Percentiles rank a stretch among this genome's conserved stretches.
Conservation (phyloP, 352 stramenopile species). For the Peronosclerospora sorghi region DNA sequence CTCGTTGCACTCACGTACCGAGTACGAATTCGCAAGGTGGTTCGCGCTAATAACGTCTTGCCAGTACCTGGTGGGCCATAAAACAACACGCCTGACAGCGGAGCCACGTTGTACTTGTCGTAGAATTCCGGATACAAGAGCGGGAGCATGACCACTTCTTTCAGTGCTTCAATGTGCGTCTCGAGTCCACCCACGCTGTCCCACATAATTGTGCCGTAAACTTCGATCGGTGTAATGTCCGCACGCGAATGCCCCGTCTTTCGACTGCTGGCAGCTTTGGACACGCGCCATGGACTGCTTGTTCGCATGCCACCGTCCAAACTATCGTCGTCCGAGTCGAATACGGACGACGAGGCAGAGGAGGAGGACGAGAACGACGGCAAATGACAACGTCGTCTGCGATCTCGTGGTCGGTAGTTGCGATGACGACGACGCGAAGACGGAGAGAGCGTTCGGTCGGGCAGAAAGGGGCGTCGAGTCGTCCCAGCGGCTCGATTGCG, state of each 20-base stretch:
- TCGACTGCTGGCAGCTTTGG: slow-evolving; percentile 10
- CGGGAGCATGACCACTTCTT: slow-evolving; percentile 91
- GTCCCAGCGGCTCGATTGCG: slow-evolving; percentile 15
- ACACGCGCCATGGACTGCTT: slow-evolving; percentile 20
- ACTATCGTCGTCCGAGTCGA: slow-evolving; percentile 40
- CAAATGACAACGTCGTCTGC: slow-evolving; percentile 23
- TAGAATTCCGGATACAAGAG: slow-evolving; percentile 90
- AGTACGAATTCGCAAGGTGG: slow-evolving; percentile 84
- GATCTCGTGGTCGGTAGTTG: slow-evolving; percentile 16
- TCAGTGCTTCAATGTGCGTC: slow-evolving; percentile 82
- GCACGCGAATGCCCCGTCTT: slow-evolving; percentile 40
- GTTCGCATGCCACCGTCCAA: slow-evolving; percentile 62
- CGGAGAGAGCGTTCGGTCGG: slow-evolving; percentile 18
- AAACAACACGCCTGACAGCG: slow-evolving; percentile 81
- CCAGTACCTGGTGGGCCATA: slow-evolving; percentile 87
- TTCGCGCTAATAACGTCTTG: slow-evolving; percentile 86
- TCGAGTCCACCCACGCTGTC: slow-evolving; percentile 76
- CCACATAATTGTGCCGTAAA: slow-evolving; percentile 80
- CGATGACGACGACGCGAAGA: slow-evolving; percentile 11
- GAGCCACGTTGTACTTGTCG: slow-evolving; percentile 77
- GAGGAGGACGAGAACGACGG: slow-evolving; percentile 36
- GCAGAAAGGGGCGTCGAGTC: slow-evolving; percentile 20
- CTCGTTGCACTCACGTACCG: slow-evolving; percentile 15
- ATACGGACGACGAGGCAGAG: slow-evolving; percentile 36
- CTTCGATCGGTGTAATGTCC: slow-evolving; percentile 74